Conservation (phyloP, 305 asterid species). For the Nicotiana rustica region DNA sequence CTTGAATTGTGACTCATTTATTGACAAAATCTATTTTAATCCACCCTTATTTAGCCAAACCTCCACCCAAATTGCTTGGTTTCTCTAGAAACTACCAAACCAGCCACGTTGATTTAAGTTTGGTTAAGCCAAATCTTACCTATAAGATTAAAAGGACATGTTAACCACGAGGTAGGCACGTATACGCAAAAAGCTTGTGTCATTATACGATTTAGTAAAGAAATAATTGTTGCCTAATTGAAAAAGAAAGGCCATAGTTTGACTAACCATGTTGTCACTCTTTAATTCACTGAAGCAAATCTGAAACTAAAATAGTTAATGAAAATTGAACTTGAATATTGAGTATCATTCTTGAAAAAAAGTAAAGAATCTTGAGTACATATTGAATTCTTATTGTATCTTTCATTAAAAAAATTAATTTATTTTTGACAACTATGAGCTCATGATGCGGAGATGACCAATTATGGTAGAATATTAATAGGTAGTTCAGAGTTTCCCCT, state of each 20-base stretch:
- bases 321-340: neutral
- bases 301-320: neutral
- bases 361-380: neutral
- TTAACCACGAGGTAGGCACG: conserved; percentile 1
- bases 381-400: neutral
- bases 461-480: too few relatives aligned
- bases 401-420: neutral
- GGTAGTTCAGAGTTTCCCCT: too few relatives aligned
- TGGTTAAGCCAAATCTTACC: neutral
- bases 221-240: neutral
- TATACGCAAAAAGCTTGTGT: neutral
- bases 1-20: too few relatives aligned
- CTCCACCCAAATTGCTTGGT: neutral
- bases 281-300: neutral
- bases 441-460: too few relatives aligned
- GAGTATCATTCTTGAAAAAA: neutral
- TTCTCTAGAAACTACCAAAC: neutral
- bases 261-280: neutral
- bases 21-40: neutral
- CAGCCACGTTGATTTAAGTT: neutral
- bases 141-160: neutral
- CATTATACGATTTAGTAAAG: neutral
- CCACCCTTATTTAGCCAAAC: too few relatives aligned
- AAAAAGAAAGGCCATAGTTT: neutral
- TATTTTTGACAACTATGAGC: neutral